Base-by-base conservation (phyloP, 805 yeast species). In the Kazachstania taianensis region DNA sequence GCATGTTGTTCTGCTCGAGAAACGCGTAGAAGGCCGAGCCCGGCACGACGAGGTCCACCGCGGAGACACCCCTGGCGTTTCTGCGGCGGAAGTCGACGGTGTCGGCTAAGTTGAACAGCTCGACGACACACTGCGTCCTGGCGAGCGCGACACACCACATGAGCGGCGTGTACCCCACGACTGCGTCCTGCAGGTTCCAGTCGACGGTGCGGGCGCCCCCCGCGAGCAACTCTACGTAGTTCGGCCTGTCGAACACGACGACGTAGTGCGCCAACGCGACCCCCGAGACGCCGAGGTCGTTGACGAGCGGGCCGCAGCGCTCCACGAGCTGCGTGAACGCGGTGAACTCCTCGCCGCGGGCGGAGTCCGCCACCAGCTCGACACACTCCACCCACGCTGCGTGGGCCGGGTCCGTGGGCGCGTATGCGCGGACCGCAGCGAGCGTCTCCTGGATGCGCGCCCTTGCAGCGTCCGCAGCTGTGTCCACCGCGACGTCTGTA, bases 71-170 rank as follows among this genome's bases (percentile, higher is more conserved):
- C 5, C 44, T 48, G 8, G 34, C 40, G 7, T 63, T 58, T 6
- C 59, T 43, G 7, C 69, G 68, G 35, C 67, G 64, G 32, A 70
- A 58, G 12, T 59, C 46, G 7, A 66, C 54, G 41, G 78, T 80
- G 0, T 87, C 89, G 25, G 78, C 81, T 39, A 67, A 66, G 29
- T 73, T 72, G 36, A 85, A 56, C 40, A 84, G 59, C 37, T 69
- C 58, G 32, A 72, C 69, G 12, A 73, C 76, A 30, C 79, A 66
- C 9, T 68, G 66, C 40, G 70, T 55, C 36, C 73, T 72, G 36
- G 75, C 70, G 44, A 78, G 66, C 45, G 76, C 70, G 3, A 83
- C 73, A 1, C 94, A 87, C 94, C 94, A 84, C 92, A 82, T 83
- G 30, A 82, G 56, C 8, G 95, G 84, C 0, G 84, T 70, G 55